Percentiles rank a stretch among this genome's conserved stretches.
These are phyloP conservation scores for Didymella keratinophila DNA, from an alignment of 2,329 filamentous ascomycete species.

Conservation along the genomic window DNA sequence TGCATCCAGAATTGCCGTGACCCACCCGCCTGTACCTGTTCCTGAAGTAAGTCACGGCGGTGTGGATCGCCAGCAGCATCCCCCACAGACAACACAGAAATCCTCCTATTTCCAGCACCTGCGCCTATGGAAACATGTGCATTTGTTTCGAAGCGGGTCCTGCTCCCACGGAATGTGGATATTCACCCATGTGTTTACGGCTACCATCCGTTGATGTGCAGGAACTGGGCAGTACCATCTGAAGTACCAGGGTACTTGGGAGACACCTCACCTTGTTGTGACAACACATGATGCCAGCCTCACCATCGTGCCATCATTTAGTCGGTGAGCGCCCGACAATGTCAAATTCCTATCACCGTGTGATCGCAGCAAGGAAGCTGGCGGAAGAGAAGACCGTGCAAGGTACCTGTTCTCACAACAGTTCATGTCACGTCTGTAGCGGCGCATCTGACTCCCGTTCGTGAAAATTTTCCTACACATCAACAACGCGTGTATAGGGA, in stretches of 20 bases:
- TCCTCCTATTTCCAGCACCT: constrained; percentile 15
- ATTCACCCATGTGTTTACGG: constrained; percentile 24
- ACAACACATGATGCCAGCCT: constrained; percentile 20
- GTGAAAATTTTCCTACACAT: constrained; percentile 33
- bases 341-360: constrained; percentile 17
- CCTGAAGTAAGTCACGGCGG: constrained; percentile 38
- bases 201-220: constrained; percentile 28
- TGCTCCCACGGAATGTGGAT: constrained; percentile 30
- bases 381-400: constrained; percentile 7
- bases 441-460: constrained; percentile 19
- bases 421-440: constrained; percentile 22
- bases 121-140: constrained; percentile 31
- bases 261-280: constrained; percentile 12
- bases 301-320: constrained; percentile 13
- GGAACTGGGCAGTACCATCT: constrained; percentile 24
- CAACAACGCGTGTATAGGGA: constrained; percentile 23
- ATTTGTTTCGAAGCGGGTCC: constrained; percentile 18
- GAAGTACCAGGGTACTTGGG: constrained; percentile 19
- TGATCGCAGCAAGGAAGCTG: constrained; percentile 22
- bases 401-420: constrained; percentile 9
- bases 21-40: constrained; percentile 39
- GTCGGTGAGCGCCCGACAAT: constrained; percentile 18
- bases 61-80: constrained; percentile 40
- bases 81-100: constrained; percentile 34
- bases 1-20: constrained; percentile 30